Percentiles rank a stretch among this genome's conserved stretches.
Conservation (phyloP, 106 monocot species). For the Agapanthus africanus region DNA sequence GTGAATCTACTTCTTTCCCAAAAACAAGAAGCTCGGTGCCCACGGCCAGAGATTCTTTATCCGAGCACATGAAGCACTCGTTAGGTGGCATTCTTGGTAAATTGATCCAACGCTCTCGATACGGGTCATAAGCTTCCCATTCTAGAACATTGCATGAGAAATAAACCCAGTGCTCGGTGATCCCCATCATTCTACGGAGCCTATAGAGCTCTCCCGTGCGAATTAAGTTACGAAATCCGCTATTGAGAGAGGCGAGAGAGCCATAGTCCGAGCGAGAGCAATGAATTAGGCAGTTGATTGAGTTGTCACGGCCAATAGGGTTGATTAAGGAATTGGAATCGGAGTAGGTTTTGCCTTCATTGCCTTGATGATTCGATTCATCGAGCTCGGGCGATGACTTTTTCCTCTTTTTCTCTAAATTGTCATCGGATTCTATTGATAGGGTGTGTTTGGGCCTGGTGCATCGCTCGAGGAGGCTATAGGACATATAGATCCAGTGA, state of each 20-base stretch:
- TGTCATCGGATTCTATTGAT: not conserved
- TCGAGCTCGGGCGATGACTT: too few species aligned
- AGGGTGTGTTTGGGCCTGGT: constrained; percentile 13
- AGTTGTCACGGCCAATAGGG: constrained; percentile 67
- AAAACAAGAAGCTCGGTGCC: constrained; percentile 83
- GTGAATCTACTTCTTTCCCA: constrained; percentile 47
- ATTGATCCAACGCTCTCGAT: constrained; percentile 38
- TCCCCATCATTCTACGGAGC: constrained; percentile 36
- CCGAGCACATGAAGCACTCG: constrained; percentile 73
- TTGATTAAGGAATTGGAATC: constrained; percentile 57
- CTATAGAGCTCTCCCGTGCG: constrained; percentile 60
- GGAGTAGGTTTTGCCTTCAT: not conserved
- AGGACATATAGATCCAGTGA: constrained; percentile 51
- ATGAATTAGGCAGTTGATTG: constrained; percentile 59
- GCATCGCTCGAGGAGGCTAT: constrained; percentile 41
- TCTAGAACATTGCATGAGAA: constrained; percentile 60
- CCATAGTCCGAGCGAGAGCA: constrained; percentile 65
- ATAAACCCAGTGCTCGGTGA: constrained; percentile 72
- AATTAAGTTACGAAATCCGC: constrained; percentile 49
- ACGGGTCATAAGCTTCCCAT: constrained; percentile 75
- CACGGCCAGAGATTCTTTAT: constrained; percentile 82
- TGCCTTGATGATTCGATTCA: not conserved
- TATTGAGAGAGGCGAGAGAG: constrained; percentile 46
- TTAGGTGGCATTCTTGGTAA: constrained; percentile 67
- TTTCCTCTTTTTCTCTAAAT: constrained; percentile 10